A percentile compares a stretch with the other conserved stretches of the same genome.
phyloP scores from a whole-genome alignment of 352 stramenopile genomes.

The Pythium plurisporium region DNA sequence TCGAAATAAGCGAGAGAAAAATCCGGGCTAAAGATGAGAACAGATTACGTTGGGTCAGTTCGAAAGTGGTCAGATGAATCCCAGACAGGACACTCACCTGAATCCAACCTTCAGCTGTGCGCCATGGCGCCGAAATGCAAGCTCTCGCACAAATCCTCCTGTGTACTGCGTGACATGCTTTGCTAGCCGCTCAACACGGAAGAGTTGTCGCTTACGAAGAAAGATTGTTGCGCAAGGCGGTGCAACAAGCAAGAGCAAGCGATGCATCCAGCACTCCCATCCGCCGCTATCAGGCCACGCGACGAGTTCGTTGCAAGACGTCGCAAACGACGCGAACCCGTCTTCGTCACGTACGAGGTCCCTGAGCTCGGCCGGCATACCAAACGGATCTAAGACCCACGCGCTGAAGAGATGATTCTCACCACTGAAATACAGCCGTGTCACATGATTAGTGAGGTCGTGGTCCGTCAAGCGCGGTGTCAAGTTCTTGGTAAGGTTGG shows the following conservation, averaged over 20 bases:
- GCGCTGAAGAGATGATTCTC: constrained; percentile 64
- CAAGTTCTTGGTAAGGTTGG: constrained; percentile 63
- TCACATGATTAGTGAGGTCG: constrained; percentile 64
- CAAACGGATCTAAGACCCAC: constrained; percentile 63
- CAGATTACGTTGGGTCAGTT: too few relatives aligned
- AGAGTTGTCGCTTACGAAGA: constrained; percentile 59
- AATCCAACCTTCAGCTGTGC: constrained; percentile 79
- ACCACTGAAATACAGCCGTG: constrained; percentile 67
- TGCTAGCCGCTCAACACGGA: constrained; percentile 55
- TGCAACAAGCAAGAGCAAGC: constrained; percentile 38
- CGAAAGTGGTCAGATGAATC: too few relatives aligned
- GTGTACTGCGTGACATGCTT: constrained; percentile 67
- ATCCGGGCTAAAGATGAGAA: constrained; percentile 46
- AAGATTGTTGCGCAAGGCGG: constrained; percentile 57
- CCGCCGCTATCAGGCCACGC: constrained; percentile 39
- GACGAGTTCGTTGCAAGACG: constrained; percentile 65
- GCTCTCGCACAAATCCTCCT: constrained; percentile 74
- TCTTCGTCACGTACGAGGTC: constrained; percentile 73
- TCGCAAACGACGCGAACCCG: constrained; percentile 64
- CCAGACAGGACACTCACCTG: constrained; percentile 28
- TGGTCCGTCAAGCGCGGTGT: constrained; percentile 75
- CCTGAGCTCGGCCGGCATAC: constrained; percentile 44
- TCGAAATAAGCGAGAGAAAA: constrained; percentile 84
- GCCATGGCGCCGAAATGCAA: constrained; percentile 73
- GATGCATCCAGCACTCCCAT: constrained; percentile 70